Evolutionary conservation across 139 green algal genomes (phyloP).

Genomic region (Picochlorum sp.): DNA sequence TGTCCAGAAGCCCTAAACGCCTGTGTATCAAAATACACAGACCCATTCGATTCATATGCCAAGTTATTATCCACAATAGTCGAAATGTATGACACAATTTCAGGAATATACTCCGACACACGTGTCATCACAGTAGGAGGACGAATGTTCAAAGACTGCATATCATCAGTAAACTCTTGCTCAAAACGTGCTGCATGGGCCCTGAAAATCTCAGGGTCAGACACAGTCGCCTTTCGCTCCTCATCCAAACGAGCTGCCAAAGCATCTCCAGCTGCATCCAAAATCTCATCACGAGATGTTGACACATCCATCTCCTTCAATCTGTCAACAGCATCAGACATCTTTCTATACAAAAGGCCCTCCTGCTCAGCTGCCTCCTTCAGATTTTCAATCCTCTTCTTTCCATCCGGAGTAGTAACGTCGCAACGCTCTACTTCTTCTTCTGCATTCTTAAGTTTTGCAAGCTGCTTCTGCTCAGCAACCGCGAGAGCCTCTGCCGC

Average conservation of each 20-base stretch:
- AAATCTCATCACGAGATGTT: slow-evolving; percentile 18
- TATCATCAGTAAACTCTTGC: slow-evolving; percentile 87
- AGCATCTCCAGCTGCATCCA: slow-evolving; percentile 56
- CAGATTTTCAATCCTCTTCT: slow-evolving; percentile 16
- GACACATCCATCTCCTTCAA: slow-evolving; percentile 15
- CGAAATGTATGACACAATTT: slow-evolving; percentile 70
- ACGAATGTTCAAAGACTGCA: slow-evolving; percentile 70
- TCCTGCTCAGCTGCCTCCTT: slow-evolving; percentile 16
- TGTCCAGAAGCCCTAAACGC: slow-evolving; percentile 67
- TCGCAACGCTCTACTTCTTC: slow-evolving; percentile 9
- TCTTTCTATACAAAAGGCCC: slow-evolving; percentile 18
- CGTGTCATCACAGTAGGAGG: slow-evolving; percentile 79
- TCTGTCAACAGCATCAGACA: slow-evolving; percentile 16
- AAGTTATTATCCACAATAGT: slow-evolving; percentile 79
- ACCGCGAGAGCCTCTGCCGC: slow-evolving; percentile 17
- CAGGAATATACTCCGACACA: slow-evolving; percentile 77
- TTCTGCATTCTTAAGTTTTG: slow-evolving; percentile 29
- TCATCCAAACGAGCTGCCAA: slow-evolving; percentile 73
- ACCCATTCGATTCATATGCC: slow-evolving; percentile 75
- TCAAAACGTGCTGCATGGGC: slow-evolving; percentile 73
- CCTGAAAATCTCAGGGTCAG: slow-evolving; percentile 72
- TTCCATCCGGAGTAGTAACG: background rate
- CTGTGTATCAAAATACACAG: slow-evolving; percentile 95
- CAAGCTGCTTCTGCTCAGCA: slow-evolving; percentile 35
- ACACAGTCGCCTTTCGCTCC: slow-evolving; percentile 49